Percentiles rank a stretch among this genome's conserved stretches.
Evolutionary conservation across 305 asterid species (phyloP).

Genomic region (Fraxinus latifolia): DNA sequence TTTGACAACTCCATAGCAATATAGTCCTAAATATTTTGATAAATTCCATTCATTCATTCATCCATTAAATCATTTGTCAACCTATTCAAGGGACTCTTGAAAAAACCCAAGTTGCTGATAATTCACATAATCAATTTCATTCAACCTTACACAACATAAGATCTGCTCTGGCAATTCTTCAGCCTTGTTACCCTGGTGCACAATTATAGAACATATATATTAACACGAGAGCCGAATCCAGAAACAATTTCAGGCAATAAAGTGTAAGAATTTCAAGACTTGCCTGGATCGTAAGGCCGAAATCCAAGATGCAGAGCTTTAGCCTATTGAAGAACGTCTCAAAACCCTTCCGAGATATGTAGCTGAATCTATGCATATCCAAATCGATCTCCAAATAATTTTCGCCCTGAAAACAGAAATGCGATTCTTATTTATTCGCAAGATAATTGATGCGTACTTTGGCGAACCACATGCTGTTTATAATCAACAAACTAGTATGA

Average conservation of each 20-base stretch:
- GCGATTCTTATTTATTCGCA: background rate
- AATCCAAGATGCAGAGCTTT: slow-evolving; percentile 47
- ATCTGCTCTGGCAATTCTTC: slow-evolving; percentile 61
- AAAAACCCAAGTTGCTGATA: background rate
- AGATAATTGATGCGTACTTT: background rate
- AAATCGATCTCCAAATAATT: slow-evolving; percentile 55
- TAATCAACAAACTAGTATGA: background rate
- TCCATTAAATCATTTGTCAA: background rate
- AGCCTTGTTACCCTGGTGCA: slow-evolving; percentile 22
- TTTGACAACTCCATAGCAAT: background rate
- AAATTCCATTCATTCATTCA: background rate
- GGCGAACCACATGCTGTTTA: background rate
- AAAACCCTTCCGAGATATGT: slow-evolving; percentile 55
- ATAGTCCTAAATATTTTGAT: no score
- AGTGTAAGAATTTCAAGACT: background rate
- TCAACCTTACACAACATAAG: slow-evolving; percentile 50
- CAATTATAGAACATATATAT: background rate
- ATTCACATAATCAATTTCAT: slow-evolving; percentile 48
- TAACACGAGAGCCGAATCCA: background rate
- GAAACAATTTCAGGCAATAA: background rate
- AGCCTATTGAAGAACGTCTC: slow-evolving; percentile 51
- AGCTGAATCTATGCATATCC: slow-evolving; percentile 57
- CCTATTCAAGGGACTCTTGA: background rate
- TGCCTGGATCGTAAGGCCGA: slow-evolving; percentile 58
- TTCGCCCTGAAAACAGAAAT: slow-evolving; percentile 34